Base-by-base conservation (phyloP, 116 monocot genomes). In the Iris pallida region DNA sequence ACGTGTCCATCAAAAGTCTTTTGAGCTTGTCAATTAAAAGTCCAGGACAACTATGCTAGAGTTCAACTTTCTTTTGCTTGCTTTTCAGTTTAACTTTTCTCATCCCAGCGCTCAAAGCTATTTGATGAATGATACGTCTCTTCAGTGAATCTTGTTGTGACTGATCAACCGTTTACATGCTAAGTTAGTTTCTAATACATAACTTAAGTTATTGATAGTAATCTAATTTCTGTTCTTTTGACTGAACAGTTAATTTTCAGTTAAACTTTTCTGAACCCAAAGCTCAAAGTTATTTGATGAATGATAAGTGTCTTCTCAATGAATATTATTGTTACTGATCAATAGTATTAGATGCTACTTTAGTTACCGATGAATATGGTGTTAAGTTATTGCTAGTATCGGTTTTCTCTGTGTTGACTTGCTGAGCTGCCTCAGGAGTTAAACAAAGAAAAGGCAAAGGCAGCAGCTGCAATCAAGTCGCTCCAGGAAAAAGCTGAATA, bases 401-500 rank as follows among this genome's bases (percentile, higher is more conserved):
- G 8, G 13, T 41, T 53, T 42, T 67, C 67, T 30, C 14, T 49
- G 10, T 65, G 20, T 51, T 47, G n/a, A n/a, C n/a, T n/a, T n/a
- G n/a, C 52, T 12, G 12, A 41, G 20, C 18, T 5, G 40, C 75
- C 60, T 61, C 64, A 97, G 97, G 92, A 97, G n/a, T n/a, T n/a
- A n/a, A n/a, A n/a, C n/a, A n/a, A n/a, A n/a, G n/a, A n/a, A n/a
- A n/a, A n/a, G n/a, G n/a, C n/a, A n/a, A n/a, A n/a, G n/a, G n/a
- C n/a, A n/a, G n/a, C n/a, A n/a, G n/a, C n/a, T n/a, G n/a, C n/a
- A n/a, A n/a, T n/a, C n/a, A n/a, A n/a, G n/a, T n/a, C n/a, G n/a
- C n/a, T n/a, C n/a, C n/a, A n/a, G 73, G 92, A 97, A 79, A 90
- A 87, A 68, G 81, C 92, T 71, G 92, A 97, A 76, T 77, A 90